Evolutionary conservation across 2,329 filamentous ascomycete genomes (phyloP), one percentile per base, ranked within the genome.

Genomic region (Fusarium clavum): DNA sequence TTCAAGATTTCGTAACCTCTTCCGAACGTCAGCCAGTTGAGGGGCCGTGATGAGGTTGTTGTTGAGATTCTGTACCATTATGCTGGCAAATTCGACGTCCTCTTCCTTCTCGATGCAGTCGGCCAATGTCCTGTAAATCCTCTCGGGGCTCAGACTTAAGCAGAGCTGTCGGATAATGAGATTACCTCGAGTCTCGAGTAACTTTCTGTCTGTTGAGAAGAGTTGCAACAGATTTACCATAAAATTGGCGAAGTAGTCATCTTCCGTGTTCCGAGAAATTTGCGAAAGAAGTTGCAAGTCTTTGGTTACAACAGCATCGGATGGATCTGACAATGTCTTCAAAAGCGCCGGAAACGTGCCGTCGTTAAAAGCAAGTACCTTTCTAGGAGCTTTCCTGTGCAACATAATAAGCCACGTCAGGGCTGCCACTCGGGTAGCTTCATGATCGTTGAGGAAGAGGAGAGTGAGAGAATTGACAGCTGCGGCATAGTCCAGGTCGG

Each of bases 21-120:
- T 98, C 47, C 96, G 90, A 68, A 99, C 85, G 73, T 98, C 97
- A 2, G 93, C 90, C 30, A 99, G 84, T 80, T 99, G 94, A 1
- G 97, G 96, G 0, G 97, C 96, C 3, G 97, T 99, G 71, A 99
- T 98, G 57, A 99, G 90, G 75, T 99, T 99, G 80, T 99, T 99
- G 83, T 99, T 99, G 55, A 99, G 86, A 76, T 98, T 98, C 79
- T 99, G 96, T 30, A 99, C 94, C 96, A 99, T 99, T 75, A 99
- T 98, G 78, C 95, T 98, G 18, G 96, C 95, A 80, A 99, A 99
- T 79, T 99, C 97, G 44, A 99, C 90, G 78, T 99, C 96, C 81
- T 98, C 96, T 79, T 99, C 96, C 77, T 94, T 97, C 79, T 98
- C 96, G 12, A 99, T 92, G 73, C 96, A 98, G 75, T 99, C 96